A percentile compares a stretch with the other conserved stretches of the same genome.
These are phyloP conservation scores for Luzula sylvatica DNA, from an alignment of 176 grass and related monocot genomes.

Conservation along the genomic window DNA sequence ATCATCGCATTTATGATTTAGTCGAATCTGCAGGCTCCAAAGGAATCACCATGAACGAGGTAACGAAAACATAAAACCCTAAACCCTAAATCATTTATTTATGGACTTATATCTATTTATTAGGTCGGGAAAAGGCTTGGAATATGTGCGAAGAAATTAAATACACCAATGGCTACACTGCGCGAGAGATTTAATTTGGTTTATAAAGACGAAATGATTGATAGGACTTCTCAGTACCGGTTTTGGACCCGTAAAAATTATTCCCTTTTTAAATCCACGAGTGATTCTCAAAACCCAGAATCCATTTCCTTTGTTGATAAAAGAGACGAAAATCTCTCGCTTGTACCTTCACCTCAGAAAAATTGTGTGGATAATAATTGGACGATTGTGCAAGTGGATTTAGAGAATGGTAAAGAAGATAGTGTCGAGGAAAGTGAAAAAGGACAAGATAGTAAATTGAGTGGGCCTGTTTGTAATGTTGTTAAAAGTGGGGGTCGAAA, in stretches of 20 bases:
- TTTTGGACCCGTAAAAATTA: constrained; percentile 83
- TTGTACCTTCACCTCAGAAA: constrained; percentile 19
- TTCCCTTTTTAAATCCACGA: constrained; percentile 34
- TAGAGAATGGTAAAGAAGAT: constrained; percentile 29
- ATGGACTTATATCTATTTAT: constrained; percentile 21
- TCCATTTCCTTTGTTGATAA: constrained; percentile 26
- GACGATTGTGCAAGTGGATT: constrained; percentile 24
- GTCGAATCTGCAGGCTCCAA: constrained; percentile 67
- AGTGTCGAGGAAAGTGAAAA: constrained; percentile 14
- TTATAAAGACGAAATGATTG: constrained; percentile 61
- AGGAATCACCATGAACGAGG: constrained; percentile 90
- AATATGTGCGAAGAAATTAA: constrained; percentile 62
- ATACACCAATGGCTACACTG: constrained; percentile 64
- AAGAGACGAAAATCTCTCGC: constrained; percentile 4
- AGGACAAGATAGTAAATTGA: constrained; percentile 9
- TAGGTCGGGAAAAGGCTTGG: constrained; percentile 71
- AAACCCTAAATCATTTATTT: constrained; percentile 22
- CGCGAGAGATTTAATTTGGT: constrained; percentile 51
- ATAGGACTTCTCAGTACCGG: constrained; percentile 61
- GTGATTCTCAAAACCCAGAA: constrained; percentile 39
- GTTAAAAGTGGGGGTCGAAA: constrained; percentile 16
- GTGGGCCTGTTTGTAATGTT: constrained; percentile 16
- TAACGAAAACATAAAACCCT: constrained; percentile 26
- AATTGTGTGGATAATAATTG: constrained; percentile 8
- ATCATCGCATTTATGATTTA: constrained; percentile 90